A percentile compares a stretch with the other conserved stretches of the same genome.
Evolutionary conservation across 2,329 filamentous ascomycete species (phyloP).

Genomic region (Paraconiothyrium brasiliense): DNA sequence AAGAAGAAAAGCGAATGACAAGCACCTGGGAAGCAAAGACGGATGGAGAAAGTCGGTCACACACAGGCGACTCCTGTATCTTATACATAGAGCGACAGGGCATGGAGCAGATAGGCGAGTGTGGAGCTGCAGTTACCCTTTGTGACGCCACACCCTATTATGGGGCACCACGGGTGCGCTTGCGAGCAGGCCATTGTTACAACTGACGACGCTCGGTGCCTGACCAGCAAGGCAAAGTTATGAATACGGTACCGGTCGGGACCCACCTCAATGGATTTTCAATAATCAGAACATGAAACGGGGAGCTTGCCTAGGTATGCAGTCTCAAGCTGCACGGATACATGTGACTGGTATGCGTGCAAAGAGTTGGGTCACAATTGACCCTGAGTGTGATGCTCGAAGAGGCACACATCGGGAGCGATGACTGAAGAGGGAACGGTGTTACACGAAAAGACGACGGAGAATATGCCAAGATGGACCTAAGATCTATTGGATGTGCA

Average conservation of each 20-base stretch:
- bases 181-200: conserved; percentile 11
- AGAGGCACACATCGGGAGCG: neutral
- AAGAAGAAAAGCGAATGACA: conserved; percentile 19
- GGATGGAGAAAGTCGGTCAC: conserved; percentile 13
- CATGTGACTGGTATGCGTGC: neutral
- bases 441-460: conserved; percentile 1
- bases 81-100: conserved; percentile 7
- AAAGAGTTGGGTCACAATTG: neutral
- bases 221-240: conserved; percentile 9
- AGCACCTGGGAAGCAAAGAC: conserved; percentile 19
- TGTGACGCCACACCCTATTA: conserved; percentile 7
- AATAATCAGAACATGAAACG: neutral
- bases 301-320: neutral
- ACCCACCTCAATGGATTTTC: conserved; percentile 8
- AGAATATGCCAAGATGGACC: conserved; percentile 9
- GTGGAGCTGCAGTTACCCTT: conserved; percentile 3
- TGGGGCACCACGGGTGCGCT: conserved; percentile 1
- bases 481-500: conserved; percentile 9
- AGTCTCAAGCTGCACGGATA: neutral
- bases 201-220: conserved; percentile 1
- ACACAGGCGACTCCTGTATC: neutral
- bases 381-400: neutral
- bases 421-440: neutral
- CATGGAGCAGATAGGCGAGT: neutral
- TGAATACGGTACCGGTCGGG: conserved; percentile 4